Evolutionary conservation across 2,329 filamentous ascomycete species (phyloP).

Genomic region (Epichloe uncinata): DNA sequence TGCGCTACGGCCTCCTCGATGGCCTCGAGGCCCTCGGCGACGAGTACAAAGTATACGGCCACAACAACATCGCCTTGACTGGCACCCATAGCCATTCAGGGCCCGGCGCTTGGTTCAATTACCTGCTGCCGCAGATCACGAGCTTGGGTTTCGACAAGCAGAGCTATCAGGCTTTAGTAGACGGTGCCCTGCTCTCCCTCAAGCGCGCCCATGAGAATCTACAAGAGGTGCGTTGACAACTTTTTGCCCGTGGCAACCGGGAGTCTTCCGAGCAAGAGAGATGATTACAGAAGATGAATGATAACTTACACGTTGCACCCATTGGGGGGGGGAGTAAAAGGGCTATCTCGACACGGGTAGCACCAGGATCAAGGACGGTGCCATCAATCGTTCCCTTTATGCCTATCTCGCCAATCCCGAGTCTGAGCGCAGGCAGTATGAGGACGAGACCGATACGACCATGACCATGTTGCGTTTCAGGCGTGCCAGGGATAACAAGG

Average conservation of each 20-base stretch:
- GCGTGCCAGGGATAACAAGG: slow-evolving; percentile 59
- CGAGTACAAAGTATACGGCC: slow-evolving; percentile 61
- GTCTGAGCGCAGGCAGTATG: slow-evolving; percentile 58
- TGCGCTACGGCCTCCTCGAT: slow-evolving; percentile 75
- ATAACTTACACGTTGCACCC: neutral
- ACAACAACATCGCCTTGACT: slow-evolving; percentile 76
- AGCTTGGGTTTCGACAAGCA: slow-evolving; percentile 75
- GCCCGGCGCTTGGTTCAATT: slow-evolving; percentile 88
- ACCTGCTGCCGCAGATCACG: slow-evolving; percentile 82
- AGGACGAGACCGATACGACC: slow-evolving; percentile 35
- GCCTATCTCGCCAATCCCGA: slow-evolving; percentile 79
- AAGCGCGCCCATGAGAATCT: slow-evolving; percentile 53
- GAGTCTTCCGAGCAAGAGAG: too few relatives aligned
- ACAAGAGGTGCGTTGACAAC: slow-evolving; percentile 26
- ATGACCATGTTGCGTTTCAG: slow-evolving; percentile 71
- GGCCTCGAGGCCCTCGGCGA: slow-evolving; percentile 55
- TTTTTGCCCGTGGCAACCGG: slow-evolving; percentile 3
- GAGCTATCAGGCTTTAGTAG: slow-evolving; percentile 79
- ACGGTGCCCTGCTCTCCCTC: slow-evolving; percentile 73
- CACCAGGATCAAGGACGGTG: slow-evolving; percentile 58
- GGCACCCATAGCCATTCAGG: slow-evolving; percentile 90
- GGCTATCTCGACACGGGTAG: slow-evolving; percentile 60
- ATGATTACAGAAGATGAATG: neutral
- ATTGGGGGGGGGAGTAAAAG: slow-evolving; percentile 9
- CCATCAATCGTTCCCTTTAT: slow-evolving; percentile 80